These are phyloP conservation scores for Delitschia confertaspora DNA, from an alignment of 495 filamentous ascomycete species.

Conservation along the genomic window DNA sequence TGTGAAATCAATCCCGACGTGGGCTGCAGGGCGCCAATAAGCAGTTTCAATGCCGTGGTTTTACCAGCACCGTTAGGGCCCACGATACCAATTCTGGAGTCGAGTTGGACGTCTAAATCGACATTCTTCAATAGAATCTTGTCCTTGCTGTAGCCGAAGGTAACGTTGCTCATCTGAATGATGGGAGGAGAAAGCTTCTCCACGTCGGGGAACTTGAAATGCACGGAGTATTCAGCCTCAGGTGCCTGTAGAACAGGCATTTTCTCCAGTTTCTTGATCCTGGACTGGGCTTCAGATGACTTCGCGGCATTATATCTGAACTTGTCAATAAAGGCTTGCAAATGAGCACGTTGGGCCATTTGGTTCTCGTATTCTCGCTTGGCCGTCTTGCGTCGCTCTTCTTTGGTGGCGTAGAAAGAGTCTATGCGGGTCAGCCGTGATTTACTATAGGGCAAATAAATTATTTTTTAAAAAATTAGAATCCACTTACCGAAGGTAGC, in stretches of 20 bases:
- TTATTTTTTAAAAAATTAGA: neutral
- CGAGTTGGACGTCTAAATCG: conserved; percentile 93
- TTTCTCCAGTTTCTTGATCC: conserved; percentile 97
- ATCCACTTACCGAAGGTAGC: conserved; percentile 76
- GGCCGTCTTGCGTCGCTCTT: conserved; percentile 92
- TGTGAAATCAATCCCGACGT: conserved; percentile 75
- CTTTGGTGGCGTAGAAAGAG: conserved; percentile 94
- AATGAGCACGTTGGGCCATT: conserved; percentile 83
- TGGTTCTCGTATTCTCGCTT: conserved; percentile 99
- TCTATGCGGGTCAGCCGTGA: conserved; percentile 40
- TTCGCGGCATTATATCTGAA: conserved; percentile 99
- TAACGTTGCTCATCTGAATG: conserved; percentile 89
- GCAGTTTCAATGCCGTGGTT: conserved; percentile 88
- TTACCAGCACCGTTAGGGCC: conserved; percentile 98
- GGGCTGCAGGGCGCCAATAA: conserved; percentile 76
- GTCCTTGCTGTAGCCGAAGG: conserved; percentile 79
- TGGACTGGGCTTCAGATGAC: conserved; percentile 92
- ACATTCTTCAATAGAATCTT: conserved; percentile 75
- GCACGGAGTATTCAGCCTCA: conserved; percentile 88
- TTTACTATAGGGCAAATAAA: too few species aligned
- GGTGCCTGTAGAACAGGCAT: conserved; percentile 89
- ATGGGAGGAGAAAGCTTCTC: conserved; percentile 97
- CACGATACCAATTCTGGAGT: conserved; percentile 96
- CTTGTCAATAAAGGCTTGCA: conserved; percentile 97
- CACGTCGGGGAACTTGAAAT: conserved; percentile 96